Conservation (phyloP, 2,329 filamentous ascomycete genomes). For the Penicillium sp. region DNA sequence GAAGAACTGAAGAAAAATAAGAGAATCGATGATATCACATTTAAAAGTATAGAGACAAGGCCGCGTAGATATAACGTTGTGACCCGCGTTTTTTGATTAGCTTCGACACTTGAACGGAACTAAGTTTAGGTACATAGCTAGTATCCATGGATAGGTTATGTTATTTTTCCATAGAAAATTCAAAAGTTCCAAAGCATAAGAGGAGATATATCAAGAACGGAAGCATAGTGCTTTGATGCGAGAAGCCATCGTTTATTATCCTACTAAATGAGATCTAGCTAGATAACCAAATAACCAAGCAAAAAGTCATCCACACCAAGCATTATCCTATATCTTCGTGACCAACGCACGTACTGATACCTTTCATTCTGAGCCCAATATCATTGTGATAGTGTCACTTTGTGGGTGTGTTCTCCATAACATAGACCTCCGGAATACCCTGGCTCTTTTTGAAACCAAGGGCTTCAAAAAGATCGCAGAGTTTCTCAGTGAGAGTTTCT, state of each 20-base stretch:
- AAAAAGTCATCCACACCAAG: not conserved
- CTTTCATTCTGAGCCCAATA: not conserved
- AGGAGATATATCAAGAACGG: not conserved
- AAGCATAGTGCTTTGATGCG: not conserved
- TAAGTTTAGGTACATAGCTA: too few species aligned
- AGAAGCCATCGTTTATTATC: not conserved
- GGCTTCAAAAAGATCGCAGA: not conserved
- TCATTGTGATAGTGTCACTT: not conserved
- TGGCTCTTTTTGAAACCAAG: not conserved
- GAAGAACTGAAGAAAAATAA: not conserved
- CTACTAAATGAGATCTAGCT: not conserved
- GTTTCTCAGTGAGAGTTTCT: not conserved
- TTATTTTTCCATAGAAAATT: too few species aligned
- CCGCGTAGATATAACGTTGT: not conserved
- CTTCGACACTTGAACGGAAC: too few species aligned
- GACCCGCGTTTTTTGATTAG: too few species aligned
- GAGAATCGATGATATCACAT: not conserved
- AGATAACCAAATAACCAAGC: not conserved
- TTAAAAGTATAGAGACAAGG: not conserved
- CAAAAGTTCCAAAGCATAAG: not conserved
- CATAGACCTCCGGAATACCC: not conserved
- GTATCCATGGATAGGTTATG: too few species aligned
- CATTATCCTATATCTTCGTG: not conserved
- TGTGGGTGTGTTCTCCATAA: not conserved
- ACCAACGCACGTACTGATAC: too few species aligned